Conservation (phyloP, 768 basidiomycete species). For the Sistotremastrum niveocremeum region DNA sequence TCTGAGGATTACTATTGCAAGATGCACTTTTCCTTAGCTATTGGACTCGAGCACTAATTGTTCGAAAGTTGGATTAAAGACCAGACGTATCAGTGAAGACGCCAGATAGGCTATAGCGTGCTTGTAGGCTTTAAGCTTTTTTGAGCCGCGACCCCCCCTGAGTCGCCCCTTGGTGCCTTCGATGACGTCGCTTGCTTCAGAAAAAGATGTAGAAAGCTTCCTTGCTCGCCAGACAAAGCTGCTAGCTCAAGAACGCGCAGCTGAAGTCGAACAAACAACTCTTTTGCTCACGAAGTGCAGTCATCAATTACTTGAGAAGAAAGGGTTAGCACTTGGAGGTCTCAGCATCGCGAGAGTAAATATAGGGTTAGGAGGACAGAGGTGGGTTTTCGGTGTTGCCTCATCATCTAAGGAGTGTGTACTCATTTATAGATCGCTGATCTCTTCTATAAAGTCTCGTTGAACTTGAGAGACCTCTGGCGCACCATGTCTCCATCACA, state of each 20-base stretch:
- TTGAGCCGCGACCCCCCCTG: too few relatives aligned
- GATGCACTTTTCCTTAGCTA: too few relatives aligned
- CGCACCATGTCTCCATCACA: constrained; percentile 52
- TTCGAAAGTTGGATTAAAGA: too few relatives aligned
- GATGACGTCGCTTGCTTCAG: constrained; percentile 8
- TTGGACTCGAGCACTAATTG: too few relatives aligned
- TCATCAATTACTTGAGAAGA: constrained; percentile 74
- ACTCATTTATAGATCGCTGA: neutral
- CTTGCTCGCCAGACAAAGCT: constrained; percentile 54
- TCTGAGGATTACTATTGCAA: too few relatives aligned
- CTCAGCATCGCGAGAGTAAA: constrained; percentile 59
- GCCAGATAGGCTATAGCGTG: too few relatives aligned
- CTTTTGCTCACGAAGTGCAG: constrained; percentile 73
- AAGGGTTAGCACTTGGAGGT: constrained; percentile 67
- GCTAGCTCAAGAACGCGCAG: constrained; percentile 57
- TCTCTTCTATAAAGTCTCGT: constrained; percentile 46
- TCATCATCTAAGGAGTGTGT: neutral
- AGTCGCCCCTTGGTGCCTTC: too few relatives aligned
- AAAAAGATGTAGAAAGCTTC: constrained; percentile 35
- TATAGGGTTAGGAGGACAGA: constrained; percentile 87
- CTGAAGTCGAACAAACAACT: constrained; percentile 73
- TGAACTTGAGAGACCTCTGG: constrained; percentile 72
- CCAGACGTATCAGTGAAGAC: too few relatives aligned
- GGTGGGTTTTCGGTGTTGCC: constrained; percentile 29
- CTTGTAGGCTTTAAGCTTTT: too few relatives aligned